phyloP scores from a whole-genome alignment of 1,284 basidiomycete species.

The Waitea zeae region DNA sequence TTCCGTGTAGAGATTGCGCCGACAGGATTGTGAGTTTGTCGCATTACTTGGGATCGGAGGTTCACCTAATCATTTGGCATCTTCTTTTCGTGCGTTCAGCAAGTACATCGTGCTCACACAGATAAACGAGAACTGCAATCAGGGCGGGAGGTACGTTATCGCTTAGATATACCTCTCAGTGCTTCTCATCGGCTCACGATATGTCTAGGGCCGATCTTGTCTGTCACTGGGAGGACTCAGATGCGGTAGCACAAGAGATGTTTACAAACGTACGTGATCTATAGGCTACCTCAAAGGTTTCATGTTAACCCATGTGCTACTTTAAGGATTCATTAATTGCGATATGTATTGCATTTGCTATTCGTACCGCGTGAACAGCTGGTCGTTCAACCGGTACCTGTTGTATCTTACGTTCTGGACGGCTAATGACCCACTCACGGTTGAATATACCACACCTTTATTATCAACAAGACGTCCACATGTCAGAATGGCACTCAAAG shows the following conservation, averaged over 20 bases:
- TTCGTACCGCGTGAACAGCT: conserved; percentile 36
- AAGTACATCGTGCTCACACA: conserved; percentile 75
- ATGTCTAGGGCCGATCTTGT: conserved; percentile 34
- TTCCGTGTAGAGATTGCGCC: conserved; percentile 44
- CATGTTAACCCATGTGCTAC: conserved; percentile 6
- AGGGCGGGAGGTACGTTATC: conserved; percentile 67
- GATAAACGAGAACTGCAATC: conserved; percentile 64
- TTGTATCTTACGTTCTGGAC: no score
- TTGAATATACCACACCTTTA: no score
- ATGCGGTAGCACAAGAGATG: conserved; percentile 51
- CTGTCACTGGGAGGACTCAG: conserved; percentile 63
- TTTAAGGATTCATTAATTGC: conserved; percentile 54
- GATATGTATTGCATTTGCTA: conserved; percentile 58
- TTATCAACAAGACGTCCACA: no score
- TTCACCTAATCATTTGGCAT: neutral
- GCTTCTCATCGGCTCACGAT: conserved; percentile 4
- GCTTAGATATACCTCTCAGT: conserved; percentile 3
- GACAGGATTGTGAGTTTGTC: conserved; percentile 63
- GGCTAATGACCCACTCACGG: no score
- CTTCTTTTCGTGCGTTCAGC: conserved; percentile 18
- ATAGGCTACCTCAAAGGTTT: neutral
- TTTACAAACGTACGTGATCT: conserved; percentile 42
- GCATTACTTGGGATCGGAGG: no score
- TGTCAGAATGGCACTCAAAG: no score
- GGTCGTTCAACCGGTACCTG: no score